A percentile compares a stretch with the other conserved stretches of the same genome.
These are phyloP conservation scores for Hypsizygus marmoreus DNA, from an alignment of 768 basidiomycete species.

Conservation along the genomic window DNA sequence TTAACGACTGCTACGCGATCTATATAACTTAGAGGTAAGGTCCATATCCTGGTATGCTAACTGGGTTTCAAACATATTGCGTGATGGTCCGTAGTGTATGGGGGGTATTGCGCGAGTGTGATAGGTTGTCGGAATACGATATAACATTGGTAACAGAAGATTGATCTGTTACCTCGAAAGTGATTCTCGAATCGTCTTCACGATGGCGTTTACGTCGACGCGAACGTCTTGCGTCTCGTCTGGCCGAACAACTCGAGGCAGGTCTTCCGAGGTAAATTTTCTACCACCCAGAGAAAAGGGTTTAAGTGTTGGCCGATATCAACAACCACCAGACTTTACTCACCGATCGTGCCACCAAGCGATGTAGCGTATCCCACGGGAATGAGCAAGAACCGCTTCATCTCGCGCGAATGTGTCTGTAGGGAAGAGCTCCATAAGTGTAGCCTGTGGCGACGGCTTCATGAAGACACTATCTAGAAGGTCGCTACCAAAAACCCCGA, in stretches of 20 bases:
- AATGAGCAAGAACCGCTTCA: constrained; percentile 55
- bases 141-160: not conserved
- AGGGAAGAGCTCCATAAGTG: constrained; percentile 79
- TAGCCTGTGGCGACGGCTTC: constrained; percentile 57
- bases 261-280: constrained; percentile 30
- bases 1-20: not conserved
- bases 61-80: no score
- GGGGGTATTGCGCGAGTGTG: no score
- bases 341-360: constrained; percentile 50
- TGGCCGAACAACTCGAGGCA: constrained; percentile 35
- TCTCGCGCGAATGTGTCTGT: constrained; percentile 65
- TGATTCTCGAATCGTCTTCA: constrained; percentile 35
- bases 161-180: constrained; percentile 10
- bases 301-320: not conserved
- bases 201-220: constrained; percentile 44
- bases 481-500: constrained; percentile 61
- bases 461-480: constrained; percentile 74
- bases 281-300: constrained; percentile 24
- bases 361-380: constrained; percentile 56
- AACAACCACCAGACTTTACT: constrained; percentile 7
- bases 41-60: not conserved
- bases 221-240: constrained; percentile 26
- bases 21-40: not conserved
- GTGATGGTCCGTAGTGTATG: no score
- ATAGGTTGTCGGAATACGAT: not conserved